Evolutionary conservation across 768 basidiomycete genomes (phyloP), one percentile per base, ranked within the genome.

Genomic region (Amanita polypyramis): DNA sequence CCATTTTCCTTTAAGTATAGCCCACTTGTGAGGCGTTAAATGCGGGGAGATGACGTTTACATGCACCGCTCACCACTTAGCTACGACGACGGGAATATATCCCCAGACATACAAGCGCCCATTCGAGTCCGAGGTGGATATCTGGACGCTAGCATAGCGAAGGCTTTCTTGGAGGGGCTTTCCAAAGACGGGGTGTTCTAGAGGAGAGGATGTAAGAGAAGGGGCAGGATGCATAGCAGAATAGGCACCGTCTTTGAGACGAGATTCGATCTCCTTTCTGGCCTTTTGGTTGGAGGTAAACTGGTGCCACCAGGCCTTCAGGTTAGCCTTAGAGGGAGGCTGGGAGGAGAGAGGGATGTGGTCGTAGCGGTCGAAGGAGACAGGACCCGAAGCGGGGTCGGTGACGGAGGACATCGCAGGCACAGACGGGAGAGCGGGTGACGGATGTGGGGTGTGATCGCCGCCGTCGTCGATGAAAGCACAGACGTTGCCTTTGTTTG

Each of bases 1-100:
- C 90, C 90, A 55, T 87, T 86, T 66, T 95, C 91, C 62, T 99
- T 99, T 50, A 99, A 79, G 69, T 93, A 86, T 38, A 95, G 67
- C 4, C 95, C 95, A 59, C 92, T 94, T 54, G 7, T 20, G 47
- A 14, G 7, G 43, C 29, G 44, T 50, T 25, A 51, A 45, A 23
- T 36, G 43, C 35, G 23, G 19, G 32, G 35, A 47, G 21, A 47
- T 10, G 15, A 32, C 25, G 50, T 47, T 40, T 15, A 34, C 23
- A 19, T 35, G 38, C 32, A 49, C 52, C 30, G 55, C 82, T 58
- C 56, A 91, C 90, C 92, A 97, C 67, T 96, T 97, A 39, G 95
- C 95, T 35, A 99, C 95, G 45, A 97, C 93, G 35, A 97, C 90
- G 7, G 95, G 95, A 42, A 99, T 89, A 61, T 86, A 87, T 1